These are phyloP conservation scores for Gelatoporia subvermispora DNA, from an alignment of 768 basidiomycete species.

Conservation along the genomic window DNA sequence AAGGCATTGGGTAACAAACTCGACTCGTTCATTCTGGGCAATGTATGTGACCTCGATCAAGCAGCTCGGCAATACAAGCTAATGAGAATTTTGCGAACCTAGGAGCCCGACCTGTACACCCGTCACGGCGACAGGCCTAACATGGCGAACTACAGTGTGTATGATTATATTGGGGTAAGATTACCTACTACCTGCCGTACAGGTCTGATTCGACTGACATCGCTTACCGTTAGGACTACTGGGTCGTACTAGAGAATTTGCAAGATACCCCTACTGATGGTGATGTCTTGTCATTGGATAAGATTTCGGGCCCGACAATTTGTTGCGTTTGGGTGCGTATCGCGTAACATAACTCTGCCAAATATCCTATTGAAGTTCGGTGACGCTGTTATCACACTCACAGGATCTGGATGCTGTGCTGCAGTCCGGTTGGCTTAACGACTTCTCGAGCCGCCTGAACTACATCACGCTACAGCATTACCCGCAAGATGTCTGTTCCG, in stretches of 20 bases:
- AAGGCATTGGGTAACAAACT: constrained; percentile 33
- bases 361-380: background rate
- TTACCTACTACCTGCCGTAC: background rate
- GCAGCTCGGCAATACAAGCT: background rate
- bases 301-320: constrained; percentile 45
- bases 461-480: constrained; percentile 52
- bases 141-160: constrained; percentile 41
- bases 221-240: constrained; percentile 36
- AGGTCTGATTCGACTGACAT: background rate
- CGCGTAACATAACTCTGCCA: too few relatives aligned
- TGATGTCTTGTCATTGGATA: constrained; percentile 32
- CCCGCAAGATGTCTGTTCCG: constrained; percentile 40
- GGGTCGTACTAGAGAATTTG: constrained; percentile 30
- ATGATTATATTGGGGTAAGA: constrained; percentile 41
- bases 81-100: background rate
- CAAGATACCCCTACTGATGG: constrained; percentile 34
- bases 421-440: constrained; percentile 35
- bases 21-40: constrained; percentile 46
- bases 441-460: constrained; percentile 37
- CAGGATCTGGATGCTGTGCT: constrained; percentile 42
- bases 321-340: constrained; percentile 47
- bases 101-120: constrained; percentile 62
- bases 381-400: background rate
- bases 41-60: constrained; percentile 29
- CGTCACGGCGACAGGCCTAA: constrained; percentile 35